Conservation (phyloP, 331 rosid genomes). For the Ulmus americana region DNA sequence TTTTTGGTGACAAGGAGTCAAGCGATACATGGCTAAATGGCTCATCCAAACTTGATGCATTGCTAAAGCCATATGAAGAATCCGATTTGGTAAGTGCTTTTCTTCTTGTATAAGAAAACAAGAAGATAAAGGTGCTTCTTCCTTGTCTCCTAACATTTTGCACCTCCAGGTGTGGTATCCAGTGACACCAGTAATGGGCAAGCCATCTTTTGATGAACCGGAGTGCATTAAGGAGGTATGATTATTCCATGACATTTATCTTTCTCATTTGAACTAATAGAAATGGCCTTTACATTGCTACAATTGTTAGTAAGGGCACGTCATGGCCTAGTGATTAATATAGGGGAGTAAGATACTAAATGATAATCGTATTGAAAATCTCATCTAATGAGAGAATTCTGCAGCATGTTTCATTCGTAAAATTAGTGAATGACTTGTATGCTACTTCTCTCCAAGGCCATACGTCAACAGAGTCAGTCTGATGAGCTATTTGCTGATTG, state of each 20-base stretch:
- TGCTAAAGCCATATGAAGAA: conserved; percentile 68
- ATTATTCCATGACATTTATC: conserved; percentile 10
- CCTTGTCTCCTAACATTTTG: not conserved
- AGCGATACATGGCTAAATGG: conserved; percentile 66
- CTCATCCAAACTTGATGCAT: conserved; percentile 37
- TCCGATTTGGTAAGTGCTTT: conserved; percentile 59
- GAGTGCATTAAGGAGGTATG: conserved; percentile 80
- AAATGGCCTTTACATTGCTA: not conserved
- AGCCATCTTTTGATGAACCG: conserved; percentile 72
- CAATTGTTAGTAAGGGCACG: not conserved
- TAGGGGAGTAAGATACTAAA: not conserved
- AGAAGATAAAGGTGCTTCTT: not conserved
- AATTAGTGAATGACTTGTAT: not conserved
- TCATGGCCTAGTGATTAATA: not conserved
- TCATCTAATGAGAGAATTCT: not conserved
- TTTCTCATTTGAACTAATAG: conserved; percentile 4
- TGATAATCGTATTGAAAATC: conserved; percentile 4
- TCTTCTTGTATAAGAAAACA: conserved; percentile 1
- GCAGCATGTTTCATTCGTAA: not conserved
- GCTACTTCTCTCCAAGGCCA: not conserved
- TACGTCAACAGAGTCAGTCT: not conserved
- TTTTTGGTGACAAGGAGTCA: conserved; percentile 61
- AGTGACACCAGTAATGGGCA: conserved; percentile 78
- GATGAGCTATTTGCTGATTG: conserved; percentile 1
- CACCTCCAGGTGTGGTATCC: conserved; percentile 74